Evolutionary conservation across 2,329 filamentous ascomycete genomes (phyloP).

Genomic region (Penicillium paneum): DNA sequence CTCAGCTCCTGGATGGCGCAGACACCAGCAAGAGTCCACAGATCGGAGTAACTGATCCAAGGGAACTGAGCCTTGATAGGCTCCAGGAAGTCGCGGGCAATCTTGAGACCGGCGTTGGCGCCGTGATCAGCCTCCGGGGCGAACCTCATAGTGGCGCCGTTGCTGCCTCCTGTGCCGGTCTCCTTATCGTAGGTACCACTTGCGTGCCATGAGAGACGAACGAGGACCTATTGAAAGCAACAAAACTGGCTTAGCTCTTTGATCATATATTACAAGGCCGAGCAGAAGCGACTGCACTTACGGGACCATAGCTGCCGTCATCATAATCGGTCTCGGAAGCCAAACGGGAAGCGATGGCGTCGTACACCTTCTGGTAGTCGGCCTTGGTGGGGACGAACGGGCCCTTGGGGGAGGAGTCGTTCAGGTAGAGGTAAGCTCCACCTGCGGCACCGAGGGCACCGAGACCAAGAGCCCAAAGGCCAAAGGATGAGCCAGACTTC

Average conservation of each 20-base stretch:
- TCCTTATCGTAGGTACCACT: conserved; percentile 88
- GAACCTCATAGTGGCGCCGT: conserved; percentile 97
- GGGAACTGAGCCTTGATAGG: conserved; percentile 87
- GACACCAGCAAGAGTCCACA: conserved; percentile 89
- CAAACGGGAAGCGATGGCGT: conserved; percentile 73
- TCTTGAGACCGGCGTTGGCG: conserved; percentile 85
- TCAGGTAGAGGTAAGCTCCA: conserved; percentile 63
- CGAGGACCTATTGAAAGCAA: conserved; percentile 55
- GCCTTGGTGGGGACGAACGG: conserved; percentile 71
- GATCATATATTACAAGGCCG: neutral
- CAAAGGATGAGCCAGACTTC: conserved; percentile 48
- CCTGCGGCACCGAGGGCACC: conserved; percentile 57
- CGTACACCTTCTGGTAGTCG: conserved; percentile 95
- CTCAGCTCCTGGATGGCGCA: conserved; percentile 92
- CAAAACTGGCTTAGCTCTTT: neutral
- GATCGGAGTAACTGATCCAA: conserved; percentile 94
- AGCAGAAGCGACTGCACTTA: conserved; percentile 27
- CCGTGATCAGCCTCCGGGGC: conserved; percentile 83
- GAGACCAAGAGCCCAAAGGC: conserved; percentile 59
- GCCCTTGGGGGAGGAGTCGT: conserved; percentile 49
- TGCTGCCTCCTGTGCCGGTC: conserved; percentile 86
- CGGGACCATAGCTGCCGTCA: conserved; percentile 91
- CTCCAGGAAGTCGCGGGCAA: conserved; percentile 88
- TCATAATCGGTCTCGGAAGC: conserved; percentile 94
- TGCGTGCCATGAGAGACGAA: conserved; percentile 91